Evolutionary conservation across 805 yeast species (phyloP), one percentile per base, ranked within the genome.

Genomic region (Metschnikowia reukaufii): DNA sequence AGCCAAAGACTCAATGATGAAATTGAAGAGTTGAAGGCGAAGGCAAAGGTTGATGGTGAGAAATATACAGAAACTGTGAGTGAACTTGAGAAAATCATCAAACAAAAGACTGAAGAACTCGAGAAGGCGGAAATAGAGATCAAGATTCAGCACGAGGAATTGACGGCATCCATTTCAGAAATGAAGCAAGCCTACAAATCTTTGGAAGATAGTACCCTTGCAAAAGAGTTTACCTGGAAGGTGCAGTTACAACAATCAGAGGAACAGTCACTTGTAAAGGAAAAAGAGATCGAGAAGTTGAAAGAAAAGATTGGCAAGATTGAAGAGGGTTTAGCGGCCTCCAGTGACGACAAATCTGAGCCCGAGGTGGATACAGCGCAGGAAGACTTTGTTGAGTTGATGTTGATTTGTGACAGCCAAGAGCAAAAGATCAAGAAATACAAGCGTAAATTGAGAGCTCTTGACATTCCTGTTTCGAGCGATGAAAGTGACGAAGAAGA

Each of bases 381-480:
- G 23, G 41, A 40, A 6, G 58, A 55, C 21, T 44, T 56, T 23
- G 50, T 44, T 13, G 55, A 51, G 29, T 96, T 88, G 51, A 77
- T 89, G 82, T 65, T 88, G 19, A 68, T 90, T 16, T 81, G 90
- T 63, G 79, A 86, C 16, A 96, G 88, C 38, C 68, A 88, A 55
- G 96, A 89, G 49, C 89, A 84, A 41, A 79, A 77, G 52, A 81
- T 81, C 47, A 68, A 73, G 25, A 72, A 72, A 51, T 83, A 87
- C 61, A 84, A 83, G 58, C 57, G 64, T 6, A 73, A 69, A 48
- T 71, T 85, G 32, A 72, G 70, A 47, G 68, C 61, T 0, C 58
- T 82, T 4, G 88, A 88, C 0, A 81, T 76, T 43, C 83, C 77
- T 1, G 74, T 83, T 1, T 82, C 89, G 4, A 81, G 88, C 39